Conservation (phyloP, 1,139 yeast genomes). For the Saccharomyces hybrid region DNA sequence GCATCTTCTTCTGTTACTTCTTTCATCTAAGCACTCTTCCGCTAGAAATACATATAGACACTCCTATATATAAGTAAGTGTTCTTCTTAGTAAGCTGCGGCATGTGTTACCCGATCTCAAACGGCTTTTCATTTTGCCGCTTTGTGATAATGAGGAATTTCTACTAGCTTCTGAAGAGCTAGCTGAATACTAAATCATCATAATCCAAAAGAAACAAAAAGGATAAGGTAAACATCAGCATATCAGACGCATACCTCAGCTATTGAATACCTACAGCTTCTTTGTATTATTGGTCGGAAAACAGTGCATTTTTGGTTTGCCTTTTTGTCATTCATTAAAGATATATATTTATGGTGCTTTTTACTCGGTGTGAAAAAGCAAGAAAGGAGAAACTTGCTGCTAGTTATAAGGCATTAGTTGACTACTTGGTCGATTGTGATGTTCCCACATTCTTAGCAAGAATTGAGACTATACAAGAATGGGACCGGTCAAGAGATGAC, state of each 20-base stretch:
- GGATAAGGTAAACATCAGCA: not conserved
- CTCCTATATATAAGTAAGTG: too few species aligned
- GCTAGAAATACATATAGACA: too few species aligned
- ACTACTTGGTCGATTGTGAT: slow-evolving; percentile 22
- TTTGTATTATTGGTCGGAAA: not conserved
- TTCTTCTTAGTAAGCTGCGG: too few species aligned
- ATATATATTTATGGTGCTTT: slow-evolving; percentile 21
- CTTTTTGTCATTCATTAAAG: not conserved
- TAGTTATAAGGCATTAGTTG: slow-evolving; percentile 29
- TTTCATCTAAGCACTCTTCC: too few species aligned
- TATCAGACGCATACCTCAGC: not conserved
- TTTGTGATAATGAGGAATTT: slow-evolving; percentile 1
- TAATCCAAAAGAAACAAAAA: not conserved
- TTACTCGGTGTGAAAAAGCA: slow-evolving; percentile 28
- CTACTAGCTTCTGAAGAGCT: not conserved
- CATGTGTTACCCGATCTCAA: not conserved
- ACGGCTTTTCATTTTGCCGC: not conserved
- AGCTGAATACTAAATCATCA: not conserved
- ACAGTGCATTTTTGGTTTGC: not conserved
- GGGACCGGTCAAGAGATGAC: slow-evolving; percentile 71
- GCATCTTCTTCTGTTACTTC: too few species aligned
- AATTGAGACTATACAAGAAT: slow-evolving; percentile 29
- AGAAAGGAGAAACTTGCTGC: slow-evolving; percentile 28
- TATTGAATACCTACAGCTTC: not conserved
- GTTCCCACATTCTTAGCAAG: slow-evolving; percentile 20